Conservation (phyloP, 495 filamentous ascomycete species). For the Tuber umbilicatum region DNA sequence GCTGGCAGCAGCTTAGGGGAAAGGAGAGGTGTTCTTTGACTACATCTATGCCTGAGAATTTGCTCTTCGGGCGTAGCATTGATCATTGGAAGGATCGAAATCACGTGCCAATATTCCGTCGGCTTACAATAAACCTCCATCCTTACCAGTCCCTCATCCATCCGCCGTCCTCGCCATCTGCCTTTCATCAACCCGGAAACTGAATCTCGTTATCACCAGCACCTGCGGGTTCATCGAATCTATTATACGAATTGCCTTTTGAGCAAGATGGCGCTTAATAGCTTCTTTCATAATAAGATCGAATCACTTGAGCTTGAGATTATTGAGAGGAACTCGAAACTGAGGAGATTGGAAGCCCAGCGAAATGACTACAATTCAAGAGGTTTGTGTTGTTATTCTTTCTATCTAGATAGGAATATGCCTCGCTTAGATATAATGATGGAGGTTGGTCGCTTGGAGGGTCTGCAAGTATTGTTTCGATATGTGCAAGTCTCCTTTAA, state of each 20-base stretch:
- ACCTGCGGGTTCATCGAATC: conserved; percentile 14
- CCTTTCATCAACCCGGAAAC: not conserved
- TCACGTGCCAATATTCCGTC: conserved; percentile 31
- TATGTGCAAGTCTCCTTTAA: not conserved
- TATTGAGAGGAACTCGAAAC: conserved; percentile 90
- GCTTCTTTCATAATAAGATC: conserved; percentile 99
- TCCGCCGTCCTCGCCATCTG: conserved; percentile 23
- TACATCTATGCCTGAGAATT: conserved; percentile 15
- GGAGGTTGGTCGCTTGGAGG: not conserved
- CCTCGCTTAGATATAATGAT: not conserved
- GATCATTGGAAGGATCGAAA: conserved; percentile 14
- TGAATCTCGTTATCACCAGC: conserved; percentile 19
- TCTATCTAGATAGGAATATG: not conserved
- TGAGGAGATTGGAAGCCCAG: conserved; percentile 92
- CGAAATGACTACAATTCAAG: conserved; percentile 99
- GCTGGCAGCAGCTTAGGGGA: conserved; percentile 29
- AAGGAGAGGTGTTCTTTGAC: conserved; percentile 38
- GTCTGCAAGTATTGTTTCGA: not conserved
- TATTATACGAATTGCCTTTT: conserved; percentile 21
- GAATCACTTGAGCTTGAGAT: conserved; percentile 99
- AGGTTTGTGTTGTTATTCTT: conserved; percentile 39
- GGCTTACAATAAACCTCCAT: conserved; percentile 13
- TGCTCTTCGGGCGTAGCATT: conserved; percentile 5
- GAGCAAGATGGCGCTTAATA: conserved; percentile 89
- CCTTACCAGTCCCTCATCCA: conserved; percentile 17